phyloP scores from a whole-genome alignment of 75 land plant genomes.

The Pinus tabuliformis region DNA sequence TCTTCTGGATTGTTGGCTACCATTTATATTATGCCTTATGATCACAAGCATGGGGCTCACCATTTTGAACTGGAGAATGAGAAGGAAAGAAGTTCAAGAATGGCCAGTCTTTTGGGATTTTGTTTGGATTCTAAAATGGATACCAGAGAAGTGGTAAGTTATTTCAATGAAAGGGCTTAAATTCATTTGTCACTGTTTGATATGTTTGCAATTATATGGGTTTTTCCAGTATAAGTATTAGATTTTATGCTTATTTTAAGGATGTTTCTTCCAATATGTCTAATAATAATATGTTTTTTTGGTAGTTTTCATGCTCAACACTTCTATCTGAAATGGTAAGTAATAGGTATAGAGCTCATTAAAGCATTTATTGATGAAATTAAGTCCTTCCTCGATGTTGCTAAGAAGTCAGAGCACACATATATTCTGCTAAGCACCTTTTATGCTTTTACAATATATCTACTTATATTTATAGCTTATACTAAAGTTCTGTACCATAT shows the following conservation, averaged over 20 bases:
- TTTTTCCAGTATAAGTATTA: too few species aligned
- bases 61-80: conserved; percentile 94
- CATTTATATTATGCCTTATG: conserved; percentile 78
- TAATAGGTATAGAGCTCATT: background rate
- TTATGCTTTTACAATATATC: too few species aligned
- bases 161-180: too few species aligned
- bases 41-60: conserved; percentile 67
- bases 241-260: too few species aligned
- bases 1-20: conserved; percentile 90
- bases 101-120: conserved; percentile 84
- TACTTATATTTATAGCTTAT: too few species aligned
- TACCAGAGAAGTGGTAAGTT: conserved; percentile 78
- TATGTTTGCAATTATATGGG: background rate
- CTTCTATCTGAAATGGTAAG: conserved; percentile 89
- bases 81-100: conserved; percentile 79
- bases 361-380: too few species aligned
- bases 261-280: background rate
- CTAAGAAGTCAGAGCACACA: too few species aligned
- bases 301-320: conserved; percentile 64
- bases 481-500: too few species aligned
- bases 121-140: conserved; percentile 70
- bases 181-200: background rate
- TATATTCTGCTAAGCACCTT: too few species aligned
- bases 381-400: too few species aligned
- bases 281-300: background rate